Evolutionary conservation across 1,284 basidiomycete species (phyloP).

Genomic region (Schizopora paradoxa): DNA sequence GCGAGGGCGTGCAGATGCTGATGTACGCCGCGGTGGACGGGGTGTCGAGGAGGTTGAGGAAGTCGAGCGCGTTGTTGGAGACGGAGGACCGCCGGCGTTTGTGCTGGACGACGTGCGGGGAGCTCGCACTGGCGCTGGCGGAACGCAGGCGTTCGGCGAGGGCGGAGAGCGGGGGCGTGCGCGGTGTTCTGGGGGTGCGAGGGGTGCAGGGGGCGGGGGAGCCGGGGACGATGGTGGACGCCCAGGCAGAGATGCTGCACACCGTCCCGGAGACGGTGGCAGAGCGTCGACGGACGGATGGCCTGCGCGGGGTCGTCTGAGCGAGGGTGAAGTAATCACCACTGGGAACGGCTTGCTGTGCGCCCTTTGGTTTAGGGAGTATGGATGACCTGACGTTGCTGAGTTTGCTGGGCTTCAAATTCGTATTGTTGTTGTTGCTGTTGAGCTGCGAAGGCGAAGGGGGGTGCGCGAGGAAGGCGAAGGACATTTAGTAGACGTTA

Average conservation of each 20-base stretch:
- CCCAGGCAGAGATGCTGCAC: constrained; percentile 49
- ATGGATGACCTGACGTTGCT: not conserved
- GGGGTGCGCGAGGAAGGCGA: constrained; percentile 7
- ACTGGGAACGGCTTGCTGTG: not conserved
- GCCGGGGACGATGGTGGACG: constrained; percentile 57
- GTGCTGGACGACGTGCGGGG: constrained; percentile 34
- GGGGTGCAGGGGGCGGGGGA: constrained; percentile 46
- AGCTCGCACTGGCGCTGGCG: constrained; percentile 17
- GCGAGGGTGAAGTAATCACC: too few species aligned
- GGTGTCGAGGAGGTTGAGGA: constrained; percentile 38
- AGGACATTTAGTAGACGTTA: constrained; percentile 7
- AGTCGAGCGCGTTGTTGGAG: constrained; percentile 44
- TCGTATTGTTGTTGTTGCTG: constrained; percentile 10
- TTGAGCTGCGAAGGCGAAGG: too few species aligned
- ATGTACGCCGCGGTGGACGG: constrained; percentile 30
- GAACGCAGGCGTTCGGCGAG: constrained; percentile 26
- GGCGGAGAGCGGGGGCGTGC: constrained; percentile 23
- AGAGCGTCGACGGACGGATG: constrained; percentile 6
- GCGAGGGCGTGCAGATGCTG: constrained; percentile 18
- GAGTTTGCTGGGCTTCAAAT: not conserved
- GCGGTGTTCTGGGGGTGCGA: constrained; percentile 27
- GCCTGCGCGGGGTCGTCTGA: not conserved
- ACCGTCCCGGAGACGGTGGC: constrained; percentile 1
- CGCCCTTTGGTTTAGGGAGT: not conserved
- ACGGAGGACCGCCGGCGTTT: constrained; percentile 21